phyloP scores from a whole-genome alignment of 148 eudicot genomes.

The Hydrangea macrophylla region DNA sequence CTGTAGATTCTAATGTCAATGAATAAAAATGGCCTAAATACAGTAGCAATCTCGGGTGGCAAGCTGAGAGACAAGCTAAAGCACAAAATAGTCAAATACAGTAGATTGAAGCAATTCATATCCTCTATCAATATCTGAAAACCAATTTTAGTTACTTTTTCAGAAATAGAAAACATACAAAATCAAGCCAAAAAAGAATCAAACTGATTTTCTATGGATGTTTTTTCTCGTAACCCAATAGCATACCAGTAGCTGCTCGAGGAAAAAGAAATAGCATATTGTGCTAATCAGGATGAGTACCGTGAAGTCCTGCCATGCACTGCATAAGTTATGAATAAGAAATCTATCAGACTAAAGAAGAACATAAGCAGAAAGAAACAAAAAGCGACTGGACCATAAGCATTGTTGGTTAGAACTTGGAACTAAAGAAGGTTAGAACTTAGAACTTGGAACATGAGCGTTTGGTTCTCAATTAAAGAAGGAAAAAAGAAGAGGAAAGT shows the following conservation, averaged over 20 bases:
- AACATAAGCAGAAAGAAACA: not conserved
- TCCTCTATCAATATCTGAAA: no score
- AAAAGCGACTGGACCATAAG: not conserved
- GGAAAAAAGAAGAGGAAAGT: no score
- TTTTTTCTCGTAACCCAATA: constrained; percentile 3
- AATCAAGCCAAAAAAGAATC: not conserved
- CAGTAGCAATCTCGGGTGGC: no score
- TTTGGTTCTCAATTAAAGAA: no score
- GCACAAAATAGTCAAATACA: no score
- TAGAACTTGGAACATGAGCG: no score
- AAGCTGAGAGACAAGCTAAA: no score
- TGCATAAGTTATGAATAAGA: constrained; percentile 30
- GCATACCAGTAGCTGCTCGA: constrained; percentile 91
- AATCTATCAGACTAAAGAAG: not conserved
- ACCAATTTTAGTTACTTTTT: not conserved
- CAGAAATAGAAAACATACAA: not conserved
- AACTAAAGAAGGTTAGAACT: no score
- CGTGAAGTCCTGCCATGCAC: constrained; percentile 94
- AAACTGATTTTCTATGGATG: not conserved
- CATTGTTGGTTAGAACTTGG: not conserved
- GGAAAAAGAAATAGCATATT: constrained; percentile 91
- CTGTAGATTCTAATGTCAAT: no score
- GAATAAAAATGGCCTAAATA: no score
- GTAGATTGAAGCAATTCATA: no score
- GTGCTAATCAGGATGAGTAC: constrained; percentile 84